Evolutionary conservation across 495 filamentous ascomycete species (phyloP).

Genomic region (Penicillium flavigenum): DNA sequence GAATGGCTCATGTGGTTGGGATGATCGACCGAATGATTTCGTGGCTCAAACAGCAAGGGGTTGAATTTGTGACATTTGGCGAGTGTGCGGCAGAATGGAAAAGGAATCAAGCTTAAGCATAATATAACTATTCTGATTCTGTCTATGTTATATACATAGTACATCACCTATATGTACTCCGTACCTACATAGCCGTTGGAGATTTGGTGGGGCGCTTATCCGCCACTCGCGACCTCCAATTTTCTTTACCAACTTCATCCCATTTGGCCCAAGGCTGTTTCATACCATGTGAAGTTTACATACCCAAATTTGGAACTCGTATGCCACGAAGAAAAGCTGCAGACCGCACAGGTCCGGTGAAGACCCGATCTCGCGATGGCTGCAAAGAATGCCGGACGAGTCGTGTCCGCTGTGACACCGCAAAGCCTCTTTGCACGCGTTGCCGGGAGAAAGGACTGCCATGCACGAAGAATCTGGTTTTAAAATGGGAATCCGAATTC

Average conservation of each 20-base stretch:
- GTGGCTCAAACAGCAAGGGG: slow-evolving; percentile 50
- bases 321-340: slow-evolving; percentile 49
- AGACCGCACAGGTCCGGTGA: slow-evolving; percentile 44
- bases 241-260: slow-evolving; percentile 5
- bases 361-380: slow-evolving; percentile 46
- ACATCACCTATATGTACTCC: too few species aligned
- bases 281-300: slow-evolving; percentile 29
- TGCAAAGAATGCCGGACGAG: slow-evolving; percentile 47
- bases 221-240: not conserved
- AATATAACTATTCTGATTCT: not conserved
- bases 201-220: slow-evolving; percentile 1
- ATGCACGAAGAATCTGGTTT: slow-evolving; percentile 40
- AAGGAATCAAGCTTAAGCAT: not conserved
- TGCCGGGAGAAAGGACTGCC: slow-evolving; percentile 39
- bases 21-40: slow-evolving; percentile 57
- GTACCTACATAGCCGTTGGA: not conserved
- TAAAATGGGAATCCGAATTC: slow-evolving; percentile 52
- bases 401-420: slow-evolving; percentile 46
- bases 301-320: slow-evolving; percentile 12
- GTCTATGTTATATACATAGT: too few species aligned
- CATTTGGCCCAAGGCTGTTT: not conserved
- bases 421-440: slow-evolving; percentile 43
- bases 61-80: slow-evolving; percentile 19
- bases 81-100: slow-evolving; percentile 22
- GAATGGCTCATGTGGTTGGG: slow-evolving; percentile 61